phyloP scores from a whole-genome alignment of 176 grass and related monocot genomes.

The Carex kokanica region DNA sequence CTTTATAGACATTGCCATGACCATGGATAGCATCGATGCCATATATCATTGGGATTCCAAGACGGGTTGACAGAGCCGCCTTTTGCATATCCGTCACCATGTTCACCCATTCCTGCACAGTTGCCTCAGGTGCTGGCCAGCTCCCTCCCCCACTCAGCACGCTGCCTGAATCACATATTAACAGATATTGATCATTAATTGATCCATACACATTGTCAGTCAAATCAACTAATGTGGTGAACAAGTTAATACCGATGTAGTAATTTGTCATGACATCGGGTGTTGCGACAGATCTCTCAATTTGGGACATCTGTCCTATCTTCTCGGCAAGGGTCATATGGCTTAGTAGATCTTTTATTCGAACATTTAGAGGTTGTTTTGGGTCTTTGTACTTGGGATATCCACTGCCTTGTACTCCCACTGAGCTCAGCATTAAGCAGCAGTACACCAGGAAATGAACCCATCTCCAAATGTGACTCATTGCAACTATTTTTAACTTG shows the following conservation, averaged over 20 bases:
- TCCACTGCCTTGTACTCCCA: neutral
- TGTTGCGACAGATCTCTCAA: conserved; percentile 51
- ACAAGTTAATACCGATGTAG: conserved; percentile 30
- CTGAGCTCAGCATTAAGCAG: neutral
- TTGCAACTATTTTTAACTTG: neutral
- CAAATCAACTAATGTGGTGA: neutral
- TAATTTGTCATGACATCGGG: conserved; percentile 39
- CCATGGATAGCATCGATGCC: conserved; percentile 29
- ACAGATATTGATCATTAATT: neutral
- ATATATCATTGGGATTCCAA: conserved; percentile 30
- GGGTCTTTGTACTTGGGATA: conserved; percentile 47
- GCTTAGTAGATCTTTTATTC: conserved; percentile 37
- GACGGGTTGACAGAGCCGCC: conserved; percentile 24
- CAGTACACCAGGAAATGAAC: neutral
- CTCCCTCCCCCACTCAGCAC: conserved; percentile 61
- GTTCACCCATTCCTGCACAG: conserved; percentile 42
- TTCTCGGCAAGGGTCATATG: conserved; percentile 56
- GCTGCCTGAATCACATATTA: conserved; percentile 34
- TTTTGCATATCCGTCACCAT: conserved; percentile 49
- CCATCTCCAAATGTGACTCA: conserved; percentile 10
- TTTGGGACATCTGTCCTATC: conserved; percentile 62
- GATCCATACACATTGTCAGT: neutral
- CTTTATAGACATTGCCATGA: conserved; percentile 25
- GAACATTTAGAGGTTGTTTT: conserved; percentile 30
- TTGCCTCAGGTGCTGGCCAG: conserved; percentile 35